Evolutionary conservation across 2,329 filamentous ascomycete genomes (phyloP), one percentile per base, ranked within the genome.

Genomic region (Ophiostoma australiae): DNA sequence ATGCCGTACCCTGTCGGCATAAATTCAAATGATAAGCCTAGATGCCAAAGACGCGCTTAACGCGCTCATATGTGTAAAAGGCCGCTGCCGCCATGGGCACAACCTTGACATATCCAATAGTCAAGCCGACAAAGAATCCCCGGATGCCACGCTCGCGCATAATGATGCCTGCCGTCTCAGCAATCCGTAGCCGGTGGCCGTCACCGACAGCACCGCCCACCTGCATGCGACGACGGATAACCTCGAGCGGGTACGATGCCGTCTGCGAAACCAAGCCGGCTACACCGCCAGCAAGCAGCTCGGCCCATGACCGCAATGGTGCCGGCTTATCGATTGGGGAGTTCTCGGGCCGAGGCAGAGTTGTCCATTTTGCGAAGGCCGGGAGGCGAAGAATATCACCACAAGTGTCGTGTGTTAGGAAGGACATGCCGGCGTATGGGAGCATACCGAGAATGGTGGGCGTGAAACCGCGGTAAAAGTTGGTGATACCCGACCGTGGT

Each of bases 381-480:
- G 89, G 89, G 71, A 86, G 85, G 23, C 94, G 92, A 76, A 99
- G 85, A 67, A 95, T 77, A 79, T 99, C 95, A 73, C 92, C 92
- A 58, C 91, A 88, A 4, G 92, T 93, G 79, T 99, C 95, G 81
- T 99, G 95, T 0, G 93, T 97, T 58, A 99, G 86, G 81, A 99
- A 99, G 0, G 93, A 97, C 77, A 96, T 90, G 76, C 95, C 95
- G 0, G 95, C 95, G 77, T 99, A 99, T 0, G 95, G 95, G 0
- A 99, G 83, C 94, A 99, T 99, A 76, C 95, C 95, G 72, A 96
- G 84, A 5, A 99, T 80, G 0, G 95, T 98, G 0, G 94, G 92
- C 0, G 89, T 88, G 79, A 99, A 99, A 68, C 95, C 95, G 68
- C 95, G 89, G 81, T 97, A 99, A 79, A 99, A 99, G 80, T 99